These are phyloP conservation scores for Amesomyces nigricolor DNA, from an alignment of 2,329 filamentous ascomycete genomes.

Conservation along the genomic window DNA sequence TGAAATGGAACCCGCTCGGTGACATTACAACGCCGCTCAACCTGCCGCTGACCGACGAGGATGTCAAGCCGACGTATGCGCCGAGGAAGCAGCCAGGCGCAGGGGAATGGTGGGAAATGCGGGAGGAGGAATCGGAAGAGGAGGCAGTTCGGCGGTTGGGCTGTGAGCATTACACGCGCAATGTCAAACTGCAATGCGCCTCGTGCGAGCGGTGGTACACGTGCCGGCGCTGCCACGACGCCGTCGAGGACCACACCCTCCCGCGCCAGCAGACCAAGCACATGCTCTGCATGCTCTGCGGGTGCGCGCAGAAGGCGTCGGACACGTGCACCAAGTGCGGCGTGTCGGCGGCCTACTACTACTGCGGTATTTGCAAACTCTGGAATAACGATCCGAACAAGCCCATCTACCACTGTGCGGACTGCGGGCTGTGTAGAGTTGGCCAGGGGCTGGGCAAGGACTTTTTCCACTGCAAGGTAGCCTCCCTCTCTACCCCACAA, in stretches of 20 bases:
- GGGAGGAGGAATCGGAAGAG: constrained; percentile 32
- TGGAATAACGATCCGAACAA: constrained; percentile 93
- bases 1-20: constrained; percentile 48
- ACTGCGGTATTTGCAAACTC: constrained; percentile 88
- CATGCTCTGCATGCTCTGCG: constrained; percentile 97
- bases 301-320: constrained; percentile 73
- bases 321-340: constrained; percentile 75
- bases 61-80: constrained; percentile 63
- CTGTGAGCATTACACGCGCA: constrained; percentile 89
- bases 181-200: constrained; percentile 91
- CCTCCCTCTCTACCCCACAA: constrained; percentile 8
- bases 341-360: constrained; percentile 77
- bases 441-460: constrained; percentile 91
- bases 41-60: constrained; percentile 52
- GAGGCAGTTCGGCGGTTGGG: constrained; percentile 53
- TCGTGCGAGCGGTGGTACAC: constrained; percentile 90
- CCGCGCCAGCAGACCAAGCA: constrained; percentile 80
- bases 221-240: constrained; percentile 90
- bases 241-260: constrained; percentile 69
- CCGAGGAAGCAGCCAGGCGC: constrained; percentile 45
- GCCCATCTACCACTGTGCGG: constrained; percentile 90
- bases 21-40: constrained; percentile 37
- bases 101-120: constrained; percentile 38
- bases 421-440: constrained; percentile 91
- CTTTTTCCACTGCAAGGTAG: constrained; percentile 95